Conservation (phyloP, 1,284 basidiomycete species). For the Tilletia walkeri region DNA sequence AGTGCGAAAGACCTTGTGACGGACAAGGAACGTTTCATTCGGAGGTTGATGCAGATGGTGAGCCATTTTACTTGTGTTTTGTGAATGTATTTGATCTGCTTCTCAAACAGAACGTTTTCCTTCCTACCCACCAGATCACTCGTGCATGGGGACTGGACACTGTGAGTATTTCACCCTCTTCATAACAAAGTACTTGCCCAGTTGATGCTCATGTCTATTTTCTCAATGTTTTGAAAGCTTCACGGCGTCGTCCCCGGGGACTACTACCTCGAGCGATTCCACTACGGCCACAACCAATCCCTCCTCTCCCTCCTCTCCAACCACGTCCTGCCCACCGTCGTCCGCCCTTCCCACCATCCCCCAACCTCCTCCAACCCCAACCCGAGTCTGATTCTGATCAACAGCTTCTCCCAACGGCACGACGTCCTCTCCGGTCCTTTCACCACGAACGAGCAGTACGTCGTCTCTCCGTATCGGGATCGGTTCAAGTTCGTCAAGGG, state of each 20-base stretch:
- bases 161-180: too few species aligned
- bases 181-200: too few species aligned
- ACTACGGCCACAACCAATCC: constrained; percentile 34
- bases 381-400: constrained; percentile 45
- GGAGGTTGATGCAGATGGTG: too few species aligned
- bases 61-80: too few species aligned
- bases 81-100: too few species aligned
- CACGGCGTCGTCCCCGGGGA: constrained; percentile 47
- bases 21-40: too few species aligned
- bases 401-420: constrained; percentile 49
- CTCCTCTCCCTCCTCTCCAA: constrained; percentile 41
- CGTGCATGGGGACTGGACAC: too few species aligned
- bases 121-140: too few species aligned
- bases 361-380: constrained; percentile 19
- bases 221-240: constrained; percentile 14
- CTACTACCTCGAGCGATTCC: constrained; percentile 47
- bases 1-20: too few species aligned
- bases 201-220: too few species aligned
- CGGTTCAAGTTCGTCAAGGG: constrained; percentile 42
- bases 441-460: constrained; percentile 46
- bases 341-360: constrained; percentile 35
- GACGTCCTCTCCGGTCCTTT: constrained; percentile 48
- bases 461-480: constrained; percentile 43
- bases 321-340: constrained; percentile 45
- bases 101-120: too few species aligned